phyloP scores from a whole-genome alignment of 164 flowering plant species.

The Nymphaea colorata region DNA sequence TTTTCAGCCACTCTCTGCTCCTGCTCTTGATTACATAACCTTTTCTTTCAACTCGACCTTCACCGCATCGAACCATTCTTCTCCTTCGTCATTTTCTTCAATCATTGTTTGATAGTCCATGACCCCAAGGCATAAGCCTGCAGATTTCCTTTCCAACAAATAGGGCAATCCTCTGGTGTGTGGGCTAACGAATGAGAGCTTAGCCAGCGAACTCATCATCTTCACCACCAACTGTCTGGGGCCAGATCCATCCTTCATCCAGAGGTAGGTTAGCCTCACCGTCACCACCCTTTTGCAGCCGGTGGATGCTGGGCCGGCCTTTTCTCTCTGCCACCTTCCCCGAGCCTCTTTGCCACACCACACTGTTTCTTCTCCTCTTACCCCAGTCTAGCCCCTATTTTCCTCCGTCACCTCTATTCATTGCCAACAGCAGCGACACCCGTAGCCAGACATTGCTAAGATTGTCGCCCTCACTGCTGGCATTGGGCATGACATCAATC shows the following conservation, averaged over 20 bases:
- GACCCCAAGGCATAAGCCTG: neutral
- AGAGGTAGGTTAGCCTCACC: conserved; percentile 19
- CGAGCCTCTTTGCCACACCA: conserved; percentile 55
- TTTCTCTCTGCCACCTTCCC: conserved; percentile 41
- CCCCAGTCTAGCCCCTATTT: too few relatives aligned
- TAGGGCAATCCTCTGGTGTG: neutral
- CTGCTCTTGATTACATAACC: too few relatives aligned
- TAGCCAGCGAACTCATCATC: conserved; percentile 8
- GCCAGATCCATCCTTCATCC: conserved; percentile 25
- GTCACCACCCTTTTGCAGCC: neutral
- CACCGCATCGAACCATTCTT: too few relatives aligned
- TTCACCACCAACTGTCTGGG: conserved; percentile 13
- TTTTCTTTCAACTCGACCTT: too few relatives aligned
- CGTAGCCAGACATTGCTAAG: too few relatives aligned
- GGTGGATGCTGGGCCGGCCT: conserved; percentile 51
- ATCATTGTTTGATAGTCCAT: too few relatives aligned
- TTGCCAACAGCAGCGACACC: too few relatives aligned
- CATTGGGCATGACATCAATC: too few relatives aligned
- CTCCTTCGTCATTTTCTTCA: too few relatives aligned
- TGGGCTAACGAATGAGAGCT: neutral
- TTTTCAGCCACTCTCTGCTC: too few relatives aligned
- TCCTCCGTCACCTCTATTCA: too few relatives aligned
- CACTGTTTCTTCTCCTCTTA: conserved; percentile 10
- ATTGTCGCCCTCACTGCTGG: too few relatives aligned
- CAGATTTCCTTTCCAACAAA: neutral